phyloP scores from a whole-genome alignment of 768 basidiomycete genomes.

The Leccinum olivaceopallidum region DNA sequence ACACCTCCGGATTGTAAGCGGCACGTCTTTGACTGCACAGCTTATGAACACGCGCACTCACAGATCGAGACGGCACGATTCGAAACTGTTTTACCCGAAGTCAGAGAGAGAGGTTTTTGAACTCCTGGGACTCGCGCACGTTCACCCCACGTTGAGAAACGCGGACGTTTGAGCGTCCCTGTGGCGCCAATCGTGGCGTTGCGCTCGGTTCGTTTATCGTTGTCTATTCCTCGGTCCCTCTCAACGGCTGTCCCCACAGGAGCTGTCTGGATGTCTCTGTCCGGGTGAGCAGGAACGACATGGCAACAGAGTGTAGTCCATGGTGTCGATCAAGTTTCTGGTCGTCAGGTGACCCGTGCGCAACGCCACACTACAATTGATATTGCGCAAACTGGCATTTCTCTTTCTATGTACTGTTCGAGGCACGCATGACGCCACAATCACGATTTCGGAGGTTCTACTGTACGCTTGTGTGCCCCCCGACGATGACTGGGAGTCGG shows the following conservation, averaged over 20 bases:
- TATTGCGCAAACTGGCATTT: background rate
- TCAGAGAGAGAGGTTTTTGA: slow-evolving; percentile 76
- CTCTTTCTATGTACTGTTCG: background rate
- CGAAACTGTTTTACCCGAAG: slow-evolving; percentile 55
- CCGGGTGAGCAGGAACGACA: background rate
- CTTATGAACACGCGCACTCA: background rate
- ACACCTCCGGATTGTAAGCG: slow-evolving; percentile 76
- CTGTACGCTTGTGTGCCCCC: background rate
- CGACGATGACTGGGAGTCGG: background rate
- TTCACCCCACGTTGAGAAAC: slow-evolving; percentile 72
- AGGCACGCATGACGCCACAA: background rate
- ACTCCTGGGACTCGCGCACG: slow-evolving; percentile 65
- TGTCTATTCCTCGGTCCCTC: background rate
- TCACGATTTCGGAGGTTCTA: background rate
- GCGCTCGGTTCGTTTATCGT: background rate
- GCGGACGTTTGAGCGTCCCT: slow-evolving; percentile 50
- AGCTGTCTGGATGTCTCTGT: background rate
- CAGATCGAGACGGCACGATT: slow-evolving; percentile 60
- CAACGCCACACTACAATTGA: too few species aligned
- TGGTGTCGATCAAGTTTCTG: background rate
- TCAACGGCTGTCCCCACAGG: background rate
- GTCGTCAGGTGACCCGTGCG: background rate
- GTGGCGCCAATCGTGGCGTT: slow-evolving; percentile 11
- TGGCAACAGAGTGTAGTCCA: background rate
- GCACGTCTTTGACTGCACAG: background rate